A percentile compares a stretch with the other conserved stretches of the same genome.
Evolutionary conservation across 2,329 filamentous ascomycete genomes (phyloP).

Genomic region (Fonsecaea pedrosoi): DNA sequence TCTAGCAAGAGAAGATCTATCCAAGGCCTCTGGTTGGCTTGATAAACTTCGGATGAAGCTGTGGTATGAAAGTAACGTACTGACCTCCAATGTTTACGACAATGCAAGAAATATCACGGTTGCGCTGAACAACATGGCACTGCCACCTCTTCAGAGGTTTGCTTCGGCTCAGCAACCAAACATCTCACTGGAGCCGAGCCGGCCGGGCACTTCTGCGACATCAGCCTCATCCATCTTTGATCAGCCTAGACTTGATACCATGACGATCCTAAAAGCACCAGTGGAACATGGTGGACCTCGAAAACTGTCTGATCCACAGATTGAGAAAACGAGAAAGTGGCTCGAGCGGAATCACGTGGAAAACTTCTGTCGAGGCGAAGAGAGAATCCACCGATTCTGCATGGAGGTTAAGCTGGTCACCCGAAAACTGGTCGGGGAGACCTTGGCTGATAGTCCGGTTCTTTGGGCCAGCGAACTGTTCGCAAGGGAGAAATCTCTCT

Average conservation of each 20-base stretch:
- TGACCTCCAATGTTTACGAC: conserved; percentile 86
- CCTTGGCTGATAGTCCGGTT: conserved; percentile 81
- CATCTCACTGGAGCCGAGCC: conserved; percentile 43
- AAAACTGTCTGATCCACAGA: conserved; percentile 94
- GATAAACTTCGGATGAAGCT: conserved; percentile 89
- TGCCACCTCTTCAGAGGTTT: conserved; percentile 50
- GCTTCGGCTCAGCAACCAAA: conserved; percentile 31
- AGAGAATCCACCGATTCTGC: conserved; percentile 91
- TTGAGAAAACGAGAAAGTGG: conserved; percentile 83
- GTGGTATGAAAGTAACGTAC: conserved; percentile 97
- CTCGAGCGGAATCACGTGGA: conserved; percentile 80
- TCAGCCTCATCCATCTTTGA: conserved; percentile 69
- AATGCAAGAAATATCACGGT: conserved; percentile 84
- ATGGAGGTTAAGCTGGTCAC: conserved; percentile 88
- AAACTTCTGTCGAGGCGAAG: conserved; percentile 93
- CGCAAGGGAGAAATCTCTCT: conserved; percentile 66
- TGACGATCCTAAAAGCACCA: conserved; percentile 83
- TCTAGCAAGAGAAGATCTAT: conserved; percentile 23
- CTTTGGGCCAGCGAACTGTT: conserved; percentile 93
- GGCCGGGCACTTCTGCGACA: conserved; percentile 53
- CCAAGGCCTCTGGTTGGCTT: conserved; percentile 73
- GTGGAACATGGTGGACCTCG: conserved; percentile 88
- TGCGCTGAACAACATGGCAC: conserved; percentile 88
- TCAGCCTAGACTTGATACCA: conserved; percentile 80
- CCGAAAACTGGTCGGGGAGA: conserved; percentile 82